Conservation (phyloP, 139 green algal species). For the Tetraselmis striata region DNA sequence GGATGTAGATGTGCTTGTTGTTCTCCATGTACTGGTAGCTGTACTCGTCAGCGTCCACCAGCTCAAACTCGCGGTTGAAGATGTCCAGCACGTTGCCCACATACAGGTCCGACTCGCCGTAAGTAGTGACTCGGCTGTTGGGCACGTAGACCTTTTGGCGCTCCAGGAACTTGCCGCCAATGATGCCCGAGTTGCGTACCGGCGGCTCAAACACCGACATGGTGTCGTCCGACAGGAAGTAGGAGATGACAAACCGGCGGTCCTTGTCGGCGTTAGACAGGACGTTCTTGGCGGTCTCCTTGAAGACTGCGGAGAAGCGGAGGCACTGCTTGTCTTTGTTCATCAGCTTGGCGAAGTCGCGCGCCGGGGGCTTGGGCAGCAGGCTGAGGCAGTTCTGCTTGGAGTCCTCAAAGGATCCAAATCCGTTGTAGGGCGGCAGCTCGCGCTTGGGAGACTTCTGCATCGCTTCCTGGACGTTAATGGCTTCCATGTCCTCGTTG, state of each 20-base stretch:
- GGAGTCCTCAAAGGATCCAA: constrained; percentile 71
- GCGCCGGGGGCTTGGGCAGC: constrained; percentile 54
- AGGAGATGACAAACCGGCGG: constrained; percentile 80
- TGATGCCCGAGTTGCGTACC: constrained; percentile 69
- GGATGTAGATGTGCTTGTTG: constrained; percentile 54
- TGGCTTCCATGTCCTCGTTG: constrained; percentile 41
- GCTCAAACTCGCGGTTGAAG: constrained; percentile 69
- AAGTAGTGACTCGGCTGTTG: constrained; percentile 7
- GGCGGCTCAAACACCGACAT: constrained; percentile 84
- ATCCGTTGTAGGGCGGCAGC: constrained; percentile 73
- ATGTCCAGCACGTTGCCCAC: constrained; percentile 64
- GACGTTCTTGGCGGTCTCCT: constrained; percentile 30
- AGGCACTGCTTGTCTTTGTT: constrained; percentile 82
- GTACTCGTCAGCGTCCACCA: constrained; percentile 79
- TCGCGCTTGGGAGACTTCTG: constrained; percentile 27
- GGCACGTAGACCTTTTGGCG: constrained; percentile 32
- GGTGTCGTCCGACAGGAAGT: constrained; percentile 85
- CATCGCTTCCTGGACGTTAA: constrained; percentile 58
- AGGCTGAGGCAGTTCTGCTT: constrained; percentile 80
- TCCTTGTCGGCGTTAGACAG: constrained; percentile 27
- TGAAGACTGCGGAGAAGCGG: constrained; percentile 49
- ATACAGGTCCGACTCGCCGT: constrained; percentile 54
- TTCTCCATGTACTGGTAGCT: constrained; percentile 83
- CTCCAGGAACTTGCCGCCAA: constrained; percentile 90
- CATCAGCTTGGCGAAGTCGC: constrained; percentile 82